Evolutionary conservation across 225 moss, liverwort and hornwort genomes (phyloP).

Genomic region (Straminergon stramineum): DNA sequence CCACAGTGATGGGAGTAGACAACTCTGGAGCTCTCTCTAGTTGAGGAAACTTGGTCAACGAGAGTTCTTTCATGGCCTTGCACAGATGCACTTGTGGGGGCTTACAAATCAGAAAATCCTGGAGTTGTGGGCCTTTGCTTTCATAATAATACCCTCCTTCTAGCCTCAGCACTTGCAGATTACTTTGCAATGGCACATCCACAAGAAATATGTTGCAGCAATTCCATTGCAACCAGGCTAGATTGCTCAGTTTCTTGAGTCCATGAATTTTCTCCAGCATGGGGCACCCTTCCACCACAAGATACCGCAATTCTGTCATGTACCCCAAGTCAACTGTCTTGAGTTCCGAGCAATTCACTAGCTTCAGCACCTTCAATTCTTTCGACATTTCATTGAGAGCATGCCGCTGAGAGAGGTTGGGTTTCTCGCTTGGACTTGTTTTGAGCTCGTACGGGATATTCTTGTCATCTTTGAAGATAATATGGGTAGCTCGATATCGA

Average conservation of each 20-base stretch:
- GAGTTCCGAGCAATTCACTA: neutral
- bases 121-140: neutral
- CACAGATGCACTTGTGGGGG: neutral
- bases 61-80: neutral
- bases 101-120: neutral
- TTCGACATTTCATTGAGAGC: neutral
- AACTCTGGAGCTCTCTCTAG: neutral
- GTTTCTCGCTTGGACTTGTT: neutral
- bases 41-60: neutral
- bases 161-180: neutral
- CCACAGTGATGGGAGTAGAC: neutral
- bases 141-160: neutral
- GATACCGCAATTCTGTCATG: neutral
- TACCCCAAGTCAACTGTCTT: neutral
- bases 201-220: neutral
- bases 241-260: neutral
- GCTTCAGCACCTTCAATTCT: neutral
- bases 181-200: neutral
- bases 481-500: neutral
- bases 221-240: conserved; percentile 2
- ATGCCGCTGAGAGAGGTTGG: neutral
- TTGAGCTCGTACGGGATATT: neutral
- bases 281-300: conserved; percentile 1
- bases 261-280: neutral
- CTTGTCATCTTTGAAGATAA: neutral